Evolutionary conservation across 495 filamentous ascomycete genomes (phyloP).

Genomic region (Penicillium argentinense): DNA sequence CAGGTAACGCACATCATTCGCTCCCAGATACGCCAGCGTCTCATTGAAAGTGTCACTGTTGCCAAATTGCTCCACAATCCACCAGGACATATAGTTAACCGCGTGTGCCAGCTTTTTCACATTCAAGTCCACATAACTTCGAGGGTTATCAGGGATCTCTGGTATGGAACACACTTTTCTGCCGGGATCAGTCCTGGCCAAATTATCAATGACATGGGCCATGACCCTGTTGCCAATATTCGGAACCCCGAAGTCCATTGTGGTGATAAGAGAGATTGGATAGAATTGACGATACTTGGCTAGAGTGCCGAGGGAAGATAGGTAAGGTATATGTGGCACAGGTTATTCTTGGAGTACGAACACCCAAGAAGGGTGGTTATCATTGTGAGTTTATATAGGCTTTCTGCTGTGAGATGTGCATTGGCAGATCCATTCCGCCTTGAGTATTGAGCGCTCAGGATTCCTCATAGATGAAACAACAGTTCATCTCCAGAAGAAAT

Average conservation of each 20-base stretch:
- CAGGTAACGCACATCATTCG: slow-evolving; percentile 22
- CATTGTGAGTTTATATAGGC: no score
- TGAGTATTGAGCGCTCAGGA: no score
- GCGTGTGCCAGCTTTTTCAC: slow-evolving; percentile 19
- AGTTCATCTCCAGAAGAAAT: no score
- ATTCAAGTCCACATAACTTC: neutral
- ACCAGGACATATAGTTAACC: slow-evolving; percentile 50
- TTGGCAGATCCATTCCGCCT: no score
- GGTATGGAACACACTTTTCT: neutral
- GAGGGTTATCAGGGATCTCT: neutral
- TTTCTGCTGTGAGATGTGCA: no score
- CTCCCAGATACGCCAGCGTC: slow-evolving; percentile 26
- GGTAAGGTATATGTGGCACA: no score
- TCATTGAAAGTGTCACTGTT: neutral
- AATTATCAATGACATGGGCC: neutral
- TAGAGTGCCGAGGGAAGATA: no score
- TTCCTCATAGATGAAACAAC: no score
- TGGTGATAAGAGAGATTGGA: no score
- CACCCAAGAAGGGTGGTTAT: no score
- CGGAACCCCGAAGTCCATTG: neutral
- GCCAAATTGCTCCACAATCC: slow-evolving; percentile 39
- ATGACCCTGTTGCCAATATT: neutral
- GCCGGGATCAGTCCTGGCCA: neutral
- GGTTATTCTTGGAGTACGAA: no score
- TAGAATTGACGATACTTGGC: no score